phyloP scores from a whole-genome alignment of 352 stramenopile genomes.

The Pythium guiyangense region DNA sequence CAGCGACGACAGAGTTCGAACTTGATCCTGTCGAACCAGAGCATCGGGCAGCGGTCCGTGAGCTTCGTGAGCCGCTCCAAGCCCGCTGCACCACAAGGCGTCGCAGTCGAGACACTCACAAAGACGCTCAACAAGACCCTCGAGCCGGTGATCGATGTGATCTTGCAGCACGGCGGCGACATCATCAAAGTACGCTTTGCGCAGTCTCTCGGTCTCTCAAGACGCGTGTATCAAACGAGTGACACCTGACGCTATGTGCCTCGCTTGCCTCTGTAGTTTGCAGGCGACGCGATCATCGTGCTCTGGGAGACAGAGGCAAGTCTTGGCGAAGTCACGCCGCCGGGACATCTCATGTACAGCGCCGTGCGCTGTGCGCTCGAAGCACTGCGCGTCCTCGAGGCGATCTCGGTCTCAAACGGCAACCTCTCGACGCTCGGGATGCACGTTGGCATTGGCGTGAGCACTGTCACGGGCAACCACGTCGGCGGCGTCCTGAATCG shows the following conservation, averaged over 20 bases:
- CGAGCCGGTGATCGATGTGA: conserved; percentile 74
- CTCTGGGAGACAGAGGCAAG: conserved; percentile 74
- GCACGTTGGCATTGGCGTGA: conserved; percentile 82
- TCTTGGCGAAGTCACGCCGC: conserved; percentile 21
- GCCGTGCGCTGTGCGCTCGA: conserved; percentile 56
- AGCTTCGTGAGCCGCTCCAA: conserved; percentile 50
- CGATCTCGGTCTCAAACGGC: conserved; percentile 16
- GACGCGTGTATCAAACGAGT: not conserved
- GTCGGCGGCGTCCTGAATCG: conserved; percentile 77
- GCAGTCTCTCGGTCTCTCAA: too few species aligned
- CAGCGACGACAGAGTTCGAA: conserved; percentile 5
- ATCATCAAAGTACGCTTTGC: conserved; percentile 57
- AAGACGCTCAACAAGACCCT: conserved; percentile 79
- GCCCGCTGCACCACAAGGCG: conserved; percentile 43
- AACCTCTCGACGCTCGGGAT: conserved; percentile 51
- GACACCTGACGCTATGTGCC: too few species aligned
- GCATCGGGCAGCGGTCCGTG: conserved; percentile 16
- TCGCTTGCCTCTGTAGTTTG: conserved; percentile 26
- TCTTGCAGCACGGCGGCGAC: conserved; percentile 63
- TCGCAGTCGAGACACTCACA: conserved; percentile 66
- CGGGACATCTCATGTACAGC: conserved; percentile 49
- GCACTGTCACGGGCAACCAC: conserved; percentile 70
- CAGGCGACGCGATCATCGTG: conserved; percentile 73
- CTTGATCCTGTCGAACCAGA: conserved; percentile 15
- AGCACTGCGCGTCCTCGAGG: conserved; percentile 37